These are phyloP conservation scores for Nakaseomyces sp. DNA, from an alignment of 1,139 yeast genomes.

Conservation along the genomic window DNA sequence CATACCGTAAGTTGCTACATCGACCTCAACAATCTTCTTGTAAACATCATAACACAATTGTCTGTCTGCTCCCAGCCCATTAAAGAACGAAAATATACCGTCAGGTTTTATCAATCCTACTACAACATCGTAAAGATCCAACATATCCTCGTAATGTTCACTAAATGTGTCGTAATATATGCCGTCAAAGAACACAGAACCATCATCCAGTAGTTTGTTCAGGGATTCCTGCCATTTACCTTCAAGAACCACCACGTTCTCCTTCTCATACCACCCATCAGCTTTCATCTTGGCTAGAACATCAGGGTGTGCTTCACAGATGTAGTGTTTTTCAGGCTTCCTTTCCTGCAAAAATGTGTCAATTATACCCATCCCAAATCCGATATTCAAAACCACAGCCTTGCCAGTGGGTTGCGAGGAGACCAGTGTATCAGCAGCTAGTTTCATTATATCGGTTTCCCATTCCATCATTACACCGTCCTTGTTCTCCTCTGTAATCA, in stretches of 20 bases:
- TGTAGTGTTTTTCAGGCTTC: constrained; percentile 64
- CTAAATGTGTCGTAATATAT: constrained; percentile 91
- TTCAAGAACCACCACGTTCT: constrained; percentile 62
- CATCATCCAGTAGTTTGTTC: constrained; percentile 53
- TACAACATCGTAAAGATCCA: constrained; percentile 69
- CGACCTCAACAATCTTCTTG: constrained; percentile 70
- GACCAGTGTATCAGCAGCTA: constrained; percentile 66
- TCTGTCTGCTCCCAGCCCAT: constrained; percentile 94
- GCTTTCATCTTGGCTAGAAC: constrained; percentile 56
- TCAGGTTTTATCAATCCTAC: constrained; percentile 77
- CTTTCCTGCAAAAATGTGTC: constrained; percentile 62
- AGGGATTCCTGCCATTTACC: constrained; percentile 90
- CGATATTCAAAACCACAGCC: constrained; percentile 63
- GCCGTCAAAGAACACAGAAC: constrained; percentile 70
- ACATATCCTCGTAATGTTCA: constrained; percentile 79
- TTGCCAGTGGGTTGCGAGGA: constrained; percentile 33
- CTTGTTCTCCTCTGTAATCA: constrained; percentile 59
- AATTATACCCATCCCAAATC: constrained; percentile 95
- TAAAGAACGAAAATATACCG: constrained; percentile 82
- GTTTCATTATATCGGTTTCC: constrained; percentile 77
- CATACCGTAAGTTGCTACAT: constrained; percentile 71
- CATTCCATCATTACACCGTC: constrained; percentile 99
- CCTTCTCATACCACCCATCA: constrained; percentile 81
- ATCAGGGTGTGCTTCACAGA: constrained; percentile 92
- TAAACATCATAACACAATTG: constrained; percentile 84